phyloP scores from a whole-genome alignment of 2,329 filamentous ascomycete genomes.

The Talaromyces sp. region DNA sequence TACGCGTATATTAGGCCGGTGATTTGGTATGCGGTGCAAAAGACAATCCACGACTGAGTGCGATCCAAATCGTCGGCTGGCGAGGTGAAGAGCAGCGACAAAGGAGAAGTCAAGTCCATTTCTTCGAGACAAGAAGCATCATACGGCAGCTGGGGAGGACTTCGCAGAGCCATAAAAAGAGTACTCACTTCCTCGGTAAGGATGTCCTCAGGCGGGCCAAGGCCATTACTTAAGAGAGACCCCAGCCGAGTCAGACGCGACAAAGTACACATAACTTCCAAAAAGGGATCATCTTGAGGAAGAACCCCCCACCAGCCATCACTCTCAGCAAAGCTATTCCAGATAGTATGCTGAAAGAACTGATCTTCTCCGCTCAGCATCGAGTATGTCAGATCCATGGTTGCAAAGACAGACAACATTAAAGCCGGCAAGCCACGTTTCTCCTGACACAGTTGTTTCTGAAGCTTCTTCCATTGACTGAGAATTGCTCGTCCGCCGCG shows the following conservation, averaged over 20 bases:
- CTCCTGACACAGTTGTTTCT: constrained; percentile 8
- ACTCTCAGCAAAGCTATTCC: constrained; percentile 35
- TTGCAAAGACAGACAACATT: constrained; percentile 41
- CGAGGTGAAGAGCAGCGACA: not conserved
- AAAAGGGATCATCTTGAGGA: constrained; percentile 11
- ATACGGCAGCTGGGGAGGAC: not conserved
- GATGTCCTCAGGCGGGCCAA: not conserved
- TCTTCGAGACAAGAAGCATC: not conserved
- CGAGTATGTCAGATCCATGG: constrained; percentile 39
- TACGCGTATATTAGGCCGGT: constrained; percentile 41
- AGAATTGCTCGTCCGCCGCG: constrained; percentile 34
- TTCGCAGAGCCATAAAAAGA: constrained; percentile 4
- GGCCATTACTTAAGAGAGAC: not conserved
- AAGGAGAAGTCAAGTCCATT: not conserved
- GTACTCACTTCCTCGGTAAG: not conserved
- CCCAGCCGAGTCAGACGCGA: constrained; percentile 12
- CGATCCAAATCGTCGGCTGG: constrained; percentile 18
- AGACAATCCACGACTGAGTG: constrained; percentile 27
- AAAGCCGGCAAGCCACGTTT: constrained; percentile 19
- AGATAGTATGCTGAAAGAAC: constrained; percentile 33
- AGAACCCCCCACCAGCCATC: constrained; percentile 40
- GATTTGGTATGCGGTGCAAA: constrained; percentile 38
- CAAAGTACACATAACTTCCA: constrained; percentile 13
- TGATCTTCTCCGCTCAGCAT: constrained; percentile 35
- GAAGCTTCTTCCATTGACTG: constrained; percentile 16